phyloP scores from a whole-genome alignment of 208 protist genomes.

The Crithidia fasciculata region DNA sequence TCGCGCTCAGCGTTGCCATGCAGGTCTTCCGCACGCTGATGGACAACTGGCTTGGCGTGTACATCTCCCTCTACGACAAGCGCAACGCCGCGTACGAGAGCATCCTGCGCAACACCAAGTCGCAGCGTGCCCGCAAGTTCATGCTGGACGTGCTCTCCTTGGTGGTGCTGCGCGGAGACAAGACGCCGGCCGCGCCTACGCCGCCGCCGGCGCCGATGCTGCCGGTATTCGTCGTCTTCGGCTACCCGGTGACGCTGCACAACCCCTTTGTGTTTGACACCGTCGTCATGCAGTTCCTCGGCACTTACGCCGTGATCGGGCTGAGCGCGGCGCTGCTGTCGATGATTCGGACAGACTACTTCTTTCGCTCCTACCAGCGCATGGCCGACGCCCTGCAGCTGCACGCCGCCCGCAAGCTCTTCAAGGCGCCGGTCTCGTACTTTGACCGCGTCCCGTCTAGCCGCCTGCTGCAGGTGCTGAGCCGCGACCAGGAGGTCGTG shows the following conservation, averaged over 20 bases:
- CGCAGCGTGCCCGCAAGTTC: conserved; percentile 37
- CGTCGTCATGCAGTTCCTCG: conserved; percentile 54
- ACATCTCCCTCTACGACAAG: conserved; percentile 62
- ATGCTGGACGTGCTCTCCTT: conserved; percentile 37
- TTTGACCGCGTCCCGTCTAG: conserved; percentile 74
- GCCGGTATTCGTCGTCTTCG: conserved; percentile 17
- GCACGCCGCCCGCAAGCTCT: conserved; percentile 57
- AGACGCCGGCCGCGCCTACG: conserved; percentile 19
- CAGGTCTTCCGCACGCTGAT: conserved; percentile 62
- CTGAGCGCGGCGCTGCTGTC: conserved; percentile 49
- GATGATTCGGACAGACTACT: conserved; percentile 60
- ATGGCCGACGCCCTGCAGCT: conserved; percentile 66
- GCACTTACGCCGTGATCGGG: conserved; percentile 69
- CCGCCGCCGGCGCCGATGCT: conserved; percentile 21
- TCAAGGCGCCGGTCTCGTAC: conserved; percentile 74
- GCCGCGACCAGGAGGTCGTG: conserved; percentile 73
- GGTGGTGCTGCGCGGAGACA: conserved; percentile 32
- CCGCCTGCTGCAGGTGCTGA: conserved; percentile 61
- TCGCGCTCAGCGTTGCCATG: conserved; percentile 48
- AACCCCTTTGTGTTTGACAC: conserved; percentile 49
- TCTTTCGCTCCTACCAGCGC: conserved; percentile 62
- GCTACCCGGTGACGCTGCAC: conserved; percentile 21
- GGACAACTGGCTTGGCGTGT: conserved; percentile 84
- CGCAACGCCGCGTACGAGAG: conserved; percentile 42
- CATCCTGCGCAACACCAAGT: conserved; percentile 44